phyloP scores from a whole-genome alignment of 345 rosid species.

The Populus nigra region DNA sequence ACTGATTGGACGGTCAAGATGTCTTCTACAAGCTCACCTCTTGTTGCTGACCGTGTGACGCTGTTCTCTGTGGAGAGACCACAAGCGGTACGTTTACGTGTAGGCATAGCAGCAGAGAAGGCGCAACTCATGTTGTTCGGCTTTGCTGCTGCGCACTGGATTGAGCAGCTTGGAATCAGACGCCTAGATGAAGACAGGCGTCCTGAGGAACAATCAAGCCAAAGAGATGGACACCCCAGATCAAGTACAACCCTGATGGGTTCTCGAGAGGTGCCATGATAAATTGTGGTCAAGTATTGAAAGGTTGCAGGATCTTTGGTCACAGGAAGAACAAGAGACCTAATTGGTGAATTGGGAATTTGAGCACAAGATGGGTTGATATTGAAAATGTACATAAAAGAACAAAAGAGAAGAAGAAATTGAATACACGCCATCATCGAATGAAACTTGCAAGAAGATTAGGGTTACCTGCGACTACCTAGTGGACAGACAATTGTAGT shows the following conservation, averaged over 20 bases:
- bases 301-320: constrained; percentile 49
- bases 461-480: background rate
- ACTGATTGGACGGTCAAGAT: constrained; percentile 38
- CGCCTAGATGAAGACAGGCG: constrained; percentile 22
- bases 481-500: background rate
- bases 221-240: constrained; percentile 49
- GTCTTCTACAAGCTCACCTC: constrained; percentile 50
- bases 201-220: constrained; percentile 46
- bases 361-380: constrained; percentile 14
- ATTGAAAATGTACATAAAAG: constrained; percentile 6
- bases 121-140: constrained; percentile 9
- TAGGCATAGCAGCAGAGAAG: background rate
- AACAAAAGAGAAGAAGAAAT: constrained; percentile 17
- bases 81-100: constrained; percentile 21
- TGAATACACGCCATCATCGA: constrained; percentile 37
- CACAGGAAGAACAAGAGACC: constrained; percentile 38
- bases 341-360: constrained; percentile 9
- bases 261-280: constrained; percentile 24
- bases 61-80: constrained; percentile 35
- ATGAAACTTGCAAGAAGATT: background rate
- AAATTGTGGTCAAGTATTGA: constrained; percentile 57
- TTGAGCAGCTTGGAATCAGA: constrained; percentile 47
- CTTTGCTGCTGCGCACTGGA: constrained; percentile 46
- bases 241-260: constrained; percentile 53
- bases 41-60: constrained; percentile 26